A percentile compares a stretch with the other conserved stretches of the same genome.
Evolutionary conservation across 75 land plant genomes (phyloP).

Genomic region (Isoetes taiwanensis): DNA sequence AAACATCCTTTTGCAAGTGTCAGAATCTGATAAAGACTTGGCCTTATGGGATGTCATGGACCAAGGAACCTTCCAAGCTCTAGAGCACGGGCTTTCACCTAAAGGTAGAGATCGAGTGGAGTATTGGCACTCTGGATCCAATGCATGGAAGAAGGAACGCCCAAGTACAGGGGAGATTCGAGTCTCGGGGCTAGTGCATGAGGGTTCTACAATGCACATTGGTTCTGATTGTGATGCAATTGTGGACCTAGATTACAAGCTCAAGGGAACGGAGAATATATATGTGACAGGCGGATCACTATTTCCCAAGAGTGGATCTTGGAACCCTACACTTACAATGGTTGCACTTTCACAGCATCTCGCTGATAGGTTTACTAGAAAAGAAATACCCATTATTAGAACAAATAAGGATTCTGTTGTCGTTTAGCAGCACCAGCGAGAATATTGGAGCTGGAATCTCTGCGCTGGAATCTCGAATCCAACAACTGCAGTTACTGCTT

Average conservation of each 20-base stretch:
- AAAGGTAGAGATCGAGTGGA: neutral
- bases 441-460: too few relatives aligned
- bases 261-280: constrained; percentile 10
- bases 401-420: too few relatives aligned
- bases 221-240: neutral
- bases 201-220: constrained; percentile 7
- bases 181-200: constrained; percentile 10
- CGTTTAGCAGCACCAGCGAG: too few relatives aligned
- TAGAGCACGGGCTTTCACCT: constrained; percentile 4
- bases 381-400: too few relatives aligned
- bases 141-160: neutral
- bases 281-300: constrained; percentile 12
- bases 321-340: constrained; percentile 14
- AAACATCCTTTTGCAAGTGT: constrained; percentile 1
- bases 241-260: constrained; percentile 11
- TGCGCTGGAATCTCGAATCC: too few relatives aligned
- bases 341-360: constrained; percentile 8
- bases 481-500: too few relatives aligned
- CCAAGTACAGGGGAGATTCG: neutral
- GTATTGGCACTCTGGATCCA: neutral
- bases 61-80: constrained; percentile 5
- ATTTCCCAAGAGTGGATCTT: constrained; percentile 10
- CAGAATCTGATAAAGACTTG: neutral
- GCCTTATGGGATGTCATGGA: constrained; percentile 8
- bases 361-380: constrained; percentile 2